Evolutionary conservation across 208 protist genomes (phyloP).

Genomic region (Strigomonas galati): DNA sequence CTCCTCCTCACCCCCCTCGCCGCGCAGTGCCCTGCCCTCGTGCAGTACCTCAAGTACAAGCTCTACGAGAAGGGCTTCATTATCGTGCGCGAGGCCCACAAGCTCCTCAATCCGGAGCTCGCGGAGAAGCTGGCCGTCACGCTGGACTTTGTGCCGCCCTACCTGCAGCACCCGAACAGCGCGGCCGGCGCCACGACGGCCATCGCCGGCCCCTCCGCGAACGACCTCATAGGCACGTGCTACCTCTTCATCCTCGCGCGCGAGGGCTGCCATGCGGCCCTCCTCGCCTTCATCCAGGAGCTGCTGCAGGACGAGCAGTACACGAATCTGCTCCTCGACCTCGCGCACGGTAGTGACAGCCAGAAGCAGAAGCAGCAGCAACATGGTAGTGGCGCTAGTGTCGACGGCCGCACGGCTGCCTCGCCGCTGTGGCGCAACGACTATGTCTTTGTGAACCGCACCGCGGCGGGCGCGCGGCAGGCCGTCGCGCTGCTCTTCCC

Average conservation of each 20-base stretch:
- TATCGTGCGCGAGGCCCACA: constrained; percentile 72
- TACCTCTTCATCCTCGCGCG: constrained; percentile 78
- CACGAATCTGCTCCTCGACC: constrained; percentile 21
- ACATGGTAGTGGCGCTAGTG: constrained; percentile 8
- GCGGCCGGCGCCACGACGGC: constrained; percentile 9
- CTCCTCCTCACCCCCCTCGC: constrained; percentile 63
- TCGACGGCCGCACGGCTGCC: not conserved
- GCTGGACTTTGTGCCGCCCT: constrained; percentile 35
- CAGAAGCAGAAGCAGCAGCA: constrained; percentile 20
- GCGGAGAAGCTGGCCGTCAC: constrained; percentile 52
- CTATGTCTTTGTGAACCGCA: constrained; percentile 23
- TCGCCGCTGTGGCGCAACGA: constrained; percentile 20
- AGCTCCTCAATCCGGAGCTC: constrained; percentile 74
- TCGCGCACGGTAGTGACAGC: not conserved
- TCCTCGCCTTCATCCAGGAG: constrained; percentile 39
- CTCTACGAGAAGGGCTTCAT: constrained; percentile 85
- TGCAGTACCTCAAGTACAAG: constrained; percentile 75
- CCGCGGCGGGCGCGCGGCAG: constrained; percentile 34
- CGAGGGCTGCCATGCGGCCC: constrained; percentile 53
- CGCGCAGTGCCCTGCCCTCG: constrained; percentile 49
- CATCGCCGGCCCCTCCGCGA: constrained; percentile 18
- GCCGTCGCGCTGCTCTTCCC: constrained; percentile 71
- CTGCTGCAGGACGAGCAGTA: constrained; percentile 47
- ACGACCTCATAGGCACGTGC: constrained; percentile 57
- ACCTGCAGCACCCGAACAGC: constrained; percentile 13